Conservation (phyloP, 192 early-diverging fungal species). For the Coemansia reversa region DNA sequence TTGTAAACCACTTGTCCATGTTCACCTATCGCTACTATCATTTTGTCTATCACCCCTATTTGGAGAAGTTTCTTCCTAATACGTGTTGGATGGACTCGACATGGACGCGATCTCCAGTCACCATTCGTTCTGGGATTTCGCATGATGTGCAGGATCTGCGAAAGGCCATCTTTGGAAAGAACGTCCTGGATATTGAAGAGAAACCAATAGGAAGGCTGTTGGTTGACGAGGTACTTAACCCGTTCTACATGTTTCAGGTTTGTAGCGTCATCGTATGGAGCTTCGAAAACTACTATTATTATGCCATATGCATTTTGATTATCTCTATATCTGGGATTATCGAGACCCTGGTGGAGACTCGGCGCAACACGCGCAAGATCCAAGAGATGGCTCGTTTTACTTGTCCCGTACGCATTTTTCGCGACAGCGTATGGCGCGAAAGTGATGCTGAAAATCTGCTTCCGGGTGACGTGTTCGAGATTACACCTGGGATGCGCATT, state of each 20-base stretch:
- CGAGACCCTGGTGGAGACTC: conserved; percentile 77
- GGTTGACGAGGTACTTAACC: conserved; percentile 73
- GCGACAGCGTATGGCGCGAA: conserved; percentile 57
- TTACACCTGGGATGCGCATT: conserved; percentile 59
- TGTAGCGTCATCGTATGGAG: conserved; percentile 79
- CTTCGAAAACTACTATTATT: conserved; percentile 93
- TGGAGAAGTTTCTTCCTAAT: conserved; percentile 50
- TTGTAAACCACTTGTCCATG: conserved; percentile 34
- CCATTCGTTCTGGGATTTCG: conserved; percentile 55
- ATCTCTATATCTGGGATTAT: conserved; percentile 79
- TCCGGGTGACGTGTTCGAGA: conserved; percentile 93
- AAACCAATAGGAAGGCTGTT: conserved; percentile 62
- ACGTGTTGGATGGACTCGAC: conserved; percentile 51
- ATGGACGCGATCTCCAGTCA: conserved; percentile 41
- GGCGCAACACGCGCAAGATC: conserved; percentile 65
- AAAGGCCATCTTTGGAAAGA: conserved; percentile 66
- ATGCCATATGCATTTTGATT: conserved; percentile 87
- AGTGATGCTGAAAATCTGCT: conserved; percentile 77
- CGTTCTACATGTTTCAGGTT: conserved; percentile 82
- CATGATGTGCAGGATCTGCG: conserved; percentile 59
- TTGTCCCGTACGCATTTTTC: conserved; percentile 74
- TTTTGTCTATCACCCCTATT: conserved; percentile 52
- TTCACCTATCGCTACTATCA: conserved; percentile 56
- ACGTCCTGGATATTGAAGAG: conserved; percentile 71
- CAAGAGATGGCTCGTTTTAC: conserved; percentile 85